phyloP scores from a whole-genome alignment of 257 asterid species.

The Solanum pinnatisectum region DNA sequence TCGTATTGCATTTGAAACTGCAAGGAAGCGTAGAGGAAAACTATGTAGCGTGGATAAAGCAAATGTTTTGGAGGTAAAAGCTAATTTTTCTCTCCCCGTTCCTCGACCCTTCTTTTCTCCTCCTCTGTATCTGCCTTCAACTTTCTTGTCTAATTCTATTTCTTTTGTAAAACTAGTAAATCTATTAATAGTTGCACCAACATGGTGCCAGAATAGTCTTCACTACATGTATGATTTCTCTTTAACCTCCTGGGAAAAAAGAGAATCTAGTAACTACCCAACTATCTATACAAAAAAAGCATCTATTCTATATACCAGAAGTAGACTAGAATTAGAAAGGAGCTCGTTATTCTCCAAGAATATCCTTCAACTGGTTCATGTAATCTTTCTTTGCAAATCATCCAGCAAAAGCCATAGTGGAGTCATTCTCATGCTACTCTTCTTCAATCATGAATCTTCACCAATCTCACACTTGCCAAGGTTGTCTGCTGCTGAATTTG shows the following conservation, averaged over 20 bases:
- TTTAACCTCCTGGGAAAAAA: background rate
- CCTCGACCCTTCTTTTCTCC: background rate
- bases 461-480: background rate
- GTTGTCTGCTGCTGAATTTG: background rate
- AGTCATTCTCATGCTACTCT: background rate
- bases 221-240: background rate
- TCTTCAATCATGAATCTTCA: background rate
- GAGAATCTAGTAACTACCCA: background rate
- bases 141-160: background rate
- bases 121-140: background rate
- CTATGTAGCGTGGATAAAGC: slow-evolving; percentile 99
- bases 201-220: background rate
- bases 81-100: background rate
- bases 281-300: background rate
- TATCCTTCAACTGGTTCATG: background rate
- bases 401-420: background rate
- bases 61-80: slow-evolving; percentile 87
- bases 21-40: slow-evolving; percentile 77
- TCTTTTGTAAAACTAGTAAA: background rate
- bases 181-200: background rate
- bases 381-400: background rate
- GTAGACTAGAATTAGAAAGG: background rate
- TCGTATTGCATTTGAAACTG: slow-evolving; percentile 92
- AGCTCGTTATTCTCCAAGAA: background rate
- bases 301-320: background rate